Evolutionary conservation across 2,329 filamentous ascomycete genomes (phyloP).

Genomic region (Aspergillus viridinutans): DNA sequence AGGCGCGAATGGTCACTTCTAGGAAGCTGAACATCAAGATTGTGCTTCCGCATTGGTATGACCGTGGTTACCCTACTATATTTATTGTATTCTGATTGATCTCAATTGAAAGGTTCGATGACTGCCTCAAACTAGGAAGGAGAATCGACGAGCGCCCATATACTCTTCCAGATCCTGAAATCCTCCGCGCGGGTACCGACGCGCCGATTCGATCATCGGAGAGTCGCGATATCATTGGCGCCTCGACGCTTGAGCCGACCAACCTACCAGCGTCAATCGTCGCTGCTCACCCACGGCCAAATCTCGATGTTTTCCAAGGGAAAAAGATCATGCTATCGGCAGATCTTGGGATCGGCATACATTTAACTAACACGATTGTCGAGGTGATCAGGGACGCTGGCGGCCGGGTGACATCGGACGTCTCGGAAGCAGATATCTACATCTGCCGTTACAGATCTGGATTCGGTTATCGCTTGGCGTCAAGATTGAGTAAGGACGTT

Average conservation of each 20-base stretch:
- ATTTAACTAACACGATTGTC: conserved; percentile 63
- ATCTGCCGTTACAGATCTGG: conserved; percentile 86
- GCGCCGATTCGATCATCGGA: conserved; percentile 54
- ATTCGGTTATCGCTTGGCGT: conserved; percentile 69
- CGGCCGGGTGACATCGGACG: conserved; percentile 61
- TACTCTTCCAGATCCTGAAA: conserved; percentile 76
- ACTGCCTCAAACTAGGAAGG: conserved; percentile 88
- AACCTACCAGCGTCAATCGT: conserved; percentile 30
- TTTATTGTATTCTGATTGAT: conserved; percentile 14
- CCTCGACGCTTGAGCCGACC: conserved; percentile 53
- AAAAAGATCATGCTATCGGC: conserved; percentile 72
- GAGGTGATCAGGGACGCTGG: conserved; percentile 68
- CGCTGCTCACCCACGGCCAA: conserved; percentile 38
- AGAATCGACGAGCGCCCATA: conserved; percentile 88
- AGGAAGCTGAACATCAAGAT: conserved; percentile 73
- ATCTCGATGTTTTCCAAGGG: conserved; percentile 69
- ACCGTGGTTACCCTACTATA: not conserved
- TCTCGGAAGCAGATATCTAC: conserved; percentile 73
- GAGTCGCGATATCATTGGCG: conserved; percentile 63
- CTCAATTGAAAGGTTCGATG: conserved; percentile 69
- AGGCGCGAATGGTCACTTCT: conserved; percentile 53
- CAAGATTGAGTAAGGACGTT: conserved; percentile 73
- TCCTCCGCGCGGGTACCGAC: conserved; percentile 59
- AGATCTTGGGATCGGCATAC: conserved; percentile 67
- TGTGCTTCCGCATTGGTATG: conserved; percentile 85